These are phyloP conservation scores for Mycena rosella DNA, from an alignment of 768 basidiomycete genomes.

Conservation along the genomic window DNA sequence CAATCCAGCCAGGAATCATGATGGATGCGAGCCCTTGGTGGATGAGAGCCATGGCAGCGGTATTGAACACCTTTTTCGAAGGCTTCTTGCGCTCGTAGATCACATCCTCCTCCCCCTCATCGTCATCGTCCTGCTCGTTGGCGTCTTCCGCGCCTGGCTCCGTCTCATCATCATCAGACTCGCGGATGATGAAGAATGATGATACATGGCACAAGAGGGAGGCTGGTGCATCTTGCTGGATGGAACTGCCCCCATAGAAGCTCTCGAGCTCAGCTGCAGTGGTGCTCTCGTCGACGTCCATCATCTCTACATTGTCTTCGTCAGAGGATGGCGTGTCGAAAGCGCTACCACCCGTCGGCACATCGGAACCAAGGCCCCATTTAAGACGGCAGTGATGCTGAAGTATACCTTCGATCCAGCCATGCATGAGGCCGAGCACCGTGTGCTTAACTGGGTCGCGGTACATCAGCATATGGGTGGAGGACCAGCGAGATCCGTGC, in stretches of 20 bases:
- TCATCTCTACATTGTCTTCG: slow-evolving; percentile 1
- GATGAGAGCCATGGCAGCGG: no score
- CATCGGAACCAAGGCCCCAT: slow-evolving; percentile 34
- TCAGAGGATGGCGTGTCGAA: background rate
- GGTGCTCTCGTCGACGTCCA: background rate
- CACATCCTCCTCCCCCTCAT: slow-evolving; percentile 1
- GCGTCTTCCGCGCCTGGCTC: background rate
- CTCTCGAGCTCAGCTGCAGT: background rate
- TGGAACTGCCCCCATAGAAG: background rate
- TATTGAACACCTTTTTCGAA: no score
- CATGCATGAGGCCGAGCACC: no score
- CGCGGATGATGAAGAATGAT: background rate
- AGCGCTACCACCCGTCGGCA: background rate
- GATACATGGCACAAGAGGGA: background rate
- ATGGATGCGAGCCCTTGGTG: slow-evolving; percentile 3
- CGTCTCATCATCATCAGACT: background rate
- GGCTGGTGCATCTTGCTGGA: background rate
- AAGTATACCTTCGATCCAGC: no score
- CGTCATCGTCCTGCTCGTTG: slow-evolving; percentile 4
- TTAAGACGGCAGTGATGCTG: slow-evolving; percentile 22
- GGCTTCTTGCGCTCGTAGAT: no score
- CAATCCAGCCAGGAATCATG: slow-evolving; percentile 5
- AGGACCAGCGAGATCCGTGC: no score
- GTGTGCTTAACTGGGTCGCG: no score
- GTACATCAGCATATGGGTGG: no score